These are phyloP conservation scores for Coemansia sp. DNA, from an alignment of 192 early-diverging fungal species.

Conservation along the genomic window DNA sequence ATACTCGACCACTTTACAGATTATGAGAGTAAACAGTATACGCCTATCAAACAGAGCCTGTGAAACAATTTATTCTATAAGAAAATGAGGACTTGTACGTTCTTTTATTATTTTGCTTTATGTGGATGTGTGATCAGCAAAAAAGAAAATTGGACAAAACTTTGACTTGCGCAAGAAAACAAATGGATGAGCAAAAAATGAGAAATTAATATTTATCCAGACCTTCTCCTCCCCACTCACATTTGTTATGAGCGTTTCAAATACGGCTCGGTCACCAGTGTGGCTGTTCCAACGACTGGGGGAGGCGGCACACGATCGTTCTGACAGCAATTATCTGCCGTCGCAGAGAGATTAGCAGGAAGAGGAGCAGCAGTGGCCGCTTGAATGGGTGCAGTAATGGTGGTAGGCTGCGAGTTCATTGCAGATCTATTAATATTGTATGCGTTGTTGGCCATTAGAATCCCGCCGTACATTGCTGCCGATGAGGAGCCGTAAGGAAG, in stretches of 20 bases:
- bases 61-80: no score
- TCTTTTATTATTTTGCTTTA: background rate
- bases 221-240: background rate
- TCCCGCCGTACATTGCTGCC: background rate
- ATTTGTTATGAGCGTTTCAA: background rate
- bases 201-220: background rate
- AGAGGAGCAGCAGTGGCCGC: background rate
- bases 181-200: background rate
- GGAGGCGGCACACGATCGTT: conserved; percentile 3
- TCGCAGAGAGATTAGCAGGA: background rate
- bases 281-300: conserved; percentile 34
- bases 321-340: background rate
- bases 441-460: background rate
- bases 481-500: background rate
- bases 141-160: no score
- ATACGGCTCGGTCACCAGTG: conserved; percentile 32
- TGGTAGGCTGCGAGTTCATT: background rate
- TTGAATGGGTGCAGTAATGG: background rate
- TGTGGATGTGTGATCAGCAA: background rate
- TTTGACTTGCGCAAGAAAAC: background rate
- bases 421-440: background rate
- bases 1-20: no score
- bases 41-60: no score
- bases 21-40: no score
- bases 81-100: background rate